Conservation (phyloP, 441 rosid genomes). For the Sinapis alba region DNA sequence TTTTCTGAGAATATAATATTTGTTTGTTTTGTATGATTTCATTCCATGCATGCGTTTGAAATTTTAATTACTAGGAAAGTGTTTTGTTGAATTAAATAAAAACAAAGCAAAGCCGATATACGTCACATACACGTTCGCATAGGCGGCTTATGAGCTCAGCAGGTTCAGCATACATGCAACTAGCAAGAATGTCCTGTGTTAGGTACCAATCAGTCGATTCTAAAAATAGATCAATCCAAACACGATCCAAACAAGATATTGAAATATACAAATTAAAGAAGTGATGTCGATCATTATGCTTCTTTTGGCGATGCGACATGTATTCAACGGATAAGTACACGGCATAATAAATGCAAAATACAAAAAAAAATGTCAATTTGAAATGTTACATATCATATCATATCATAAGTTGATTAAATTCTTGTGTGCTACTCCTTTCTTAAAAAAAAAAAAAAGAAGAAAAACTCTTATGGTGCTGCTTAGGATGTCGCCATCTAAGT, state of each 20-base stretch:
- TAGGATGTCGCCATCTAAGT: constrained; percentile 10
- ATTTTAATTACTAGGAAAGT: not conserved
- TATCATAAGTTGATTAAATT: not conserved
- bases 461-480: not conserved
- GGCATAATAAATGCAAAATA: not conserved
- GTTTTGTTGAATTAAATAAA: not conserved
- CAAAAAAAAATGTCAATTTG: constrained; percentile 6
- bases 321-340: not conserved
- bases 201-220: not conserved
- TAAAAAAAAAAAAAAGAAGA: not conserved
- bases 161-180: not conserved
- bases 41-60: not conserved
- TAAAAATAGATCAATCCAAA: not conserved
- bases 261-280: not conserved
- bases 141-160: not conserved
- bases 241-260: not conserved
- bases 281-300: not conserved
- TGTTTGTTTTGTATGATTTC: not conserved
- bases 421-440: not conserved
- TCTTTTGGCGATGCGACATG: not conserved
- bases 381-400: not conserved
- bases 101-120: not conserved
- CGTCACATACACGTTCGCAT: not conserved
- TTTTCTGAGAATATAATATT: not conserved
- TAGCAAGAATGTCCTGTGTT: not conserved